Percentiles rank a stretch among this genome's conserved stretches.
Evolutionary conservation across 495 filamentous ascomycete species (phyloP).

Genomic region (Penicillium paxilli): DNA sequence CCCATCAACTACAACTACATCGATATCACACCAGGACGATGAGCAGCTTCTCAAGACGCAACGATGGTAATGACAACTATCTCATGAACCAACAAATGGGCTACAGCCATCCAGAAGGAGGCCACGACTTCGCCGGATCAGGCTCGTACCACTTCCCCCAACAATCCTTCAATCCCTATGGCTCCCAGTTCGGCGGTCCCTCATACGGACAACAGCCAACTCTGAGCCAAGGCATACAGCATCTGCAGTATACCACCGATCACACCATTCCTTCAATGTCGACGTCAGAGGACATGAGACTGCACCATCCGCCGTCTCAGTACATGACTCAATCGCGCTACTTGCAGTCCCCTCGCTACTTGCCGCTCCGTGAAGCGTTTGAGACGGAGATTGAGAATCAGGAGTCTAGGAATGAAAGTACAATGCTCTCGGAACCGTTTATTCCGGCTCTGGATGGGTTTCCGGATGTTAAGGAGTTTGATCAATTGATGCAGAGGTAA

Average conservation of each 20-base stretch:
- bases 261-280: slow-evolving; percentile 37
- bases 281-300: slow-evolving; percentile 28
- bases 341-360: slow-evolving; percentile 35
- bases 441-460: slow-evolving; percentile 50
- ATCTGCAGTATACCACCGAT: slow-evolving; percentile 35
- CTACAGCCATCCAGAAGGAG: slow-evolving; percentile 31
- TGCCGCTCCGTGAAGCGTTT: slow-evolving; percentile 35
- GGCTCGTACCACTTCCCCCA: slow-evolving; percentile 36
- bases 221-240: slow-evolving; percentile 28
- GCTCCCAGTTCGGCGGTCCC: slow-evolving; percentile 30
- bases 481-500: slow-evolving; percentile 55
- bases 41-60: slow-evolving; percentile 41
- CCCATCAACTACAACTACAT: neutral
- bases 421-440: slow-evolving; percentile 46
- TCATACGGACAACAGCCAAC: slow-evolving; percentile 35
- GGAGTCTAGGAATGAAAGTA: slow-evolving; percentile 42
- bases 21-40: slow-evolving; percentile 15
- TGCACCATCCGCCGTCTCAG: slow-evolving; percentile 34
- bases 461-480: slow-evolving; percentile 53
- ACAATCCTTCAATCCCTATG: slow-evolving; percentile 37
- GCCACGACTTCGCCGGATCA: slow-evolving; percentile 37
- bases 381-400: slow-evolving; percentile 47
- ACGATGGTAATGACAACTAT: slow-evolving; percentile 38
- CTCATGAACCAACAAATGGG: slow-evolving; percentile 38
- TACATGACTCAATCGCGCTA: slow-evolving; percentile 40